These are phyloP conservation scores for Fusarium decemcellulare DNA, from an alignment of 2,329 filamentous ascomycete genomes.

Conservation along the genomic window DNA sequence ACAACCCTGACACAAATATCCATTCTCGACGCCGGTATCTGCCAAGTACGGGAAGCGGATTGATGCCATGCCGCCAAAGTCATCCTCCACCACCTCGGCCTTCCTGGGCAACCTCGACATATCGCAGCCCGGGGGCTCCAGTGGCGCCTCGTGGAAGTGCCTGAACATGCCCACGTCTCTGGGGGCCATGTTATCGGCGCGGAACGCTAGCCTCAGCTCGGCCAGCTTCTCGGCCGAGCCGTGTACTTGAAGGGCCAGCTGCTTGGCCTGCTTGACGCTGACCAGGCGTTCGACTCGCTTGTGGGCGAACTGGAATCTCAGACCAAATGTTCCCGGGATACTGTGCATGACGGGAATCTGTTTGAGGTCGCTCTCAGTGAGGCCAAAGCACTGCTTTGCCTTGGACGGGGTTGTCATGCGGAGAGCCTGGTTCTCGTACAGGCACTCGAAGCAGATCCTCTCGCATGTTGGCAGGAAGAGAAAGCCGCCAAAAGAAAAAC, in stretches of 20 bases:
- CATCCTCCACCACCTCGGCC: constrained; percentile 36
- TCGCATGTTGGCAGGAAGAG: constrained; percentile 51
- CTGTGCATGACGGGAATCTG: constrained; percentile 39
- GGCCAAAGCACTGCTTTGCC: constrained; percentile 44
- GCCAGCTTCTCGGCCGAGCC: constrained; percentile 36
- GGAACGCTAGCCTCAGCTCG: constrained; percentile 25
- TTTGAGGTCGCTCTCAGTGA: constrained; percentile 39
- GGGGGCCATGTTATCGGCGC: constrained; percentile 24
- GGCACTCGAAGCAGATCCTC: constrained; percentile 50
- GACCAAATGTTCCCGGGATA: constrained; percentile 43
- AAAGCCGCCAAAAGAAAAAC: constrained; percentile 48
- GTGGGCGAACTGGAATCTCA: constrained; percentile 33
- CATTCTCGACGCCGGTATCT: constrained; percentile 32
- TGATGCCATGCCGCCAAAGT: constrained; percentile 44
- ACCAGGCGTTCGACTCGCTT: constrained; percentile 41
- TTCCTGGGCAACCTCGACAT: constrained; percentile 38
- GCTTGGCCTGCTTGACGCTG: constrained; percentile 48
- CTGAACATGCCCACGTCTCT: constrained; percentile 36
- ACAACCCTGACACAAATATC: constrained; percentile 45
- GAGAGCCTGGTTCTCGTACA: constrained; percentile 44
- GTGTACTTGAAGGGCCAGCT: constrained; percentile 45
- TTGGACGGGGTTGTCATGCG: constrained; percentile 41
- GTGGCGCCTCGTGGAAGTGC: constrained; percentile 36
- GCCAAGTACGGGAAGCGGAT: constrained; percentile 46
- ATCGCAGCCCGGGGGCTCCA: constrained; percentile 43